phyloP scores from a whole-genome alignment of 2,329 filamentous ascomycete genomes.

The Aureobasidium sp. region DNA sequence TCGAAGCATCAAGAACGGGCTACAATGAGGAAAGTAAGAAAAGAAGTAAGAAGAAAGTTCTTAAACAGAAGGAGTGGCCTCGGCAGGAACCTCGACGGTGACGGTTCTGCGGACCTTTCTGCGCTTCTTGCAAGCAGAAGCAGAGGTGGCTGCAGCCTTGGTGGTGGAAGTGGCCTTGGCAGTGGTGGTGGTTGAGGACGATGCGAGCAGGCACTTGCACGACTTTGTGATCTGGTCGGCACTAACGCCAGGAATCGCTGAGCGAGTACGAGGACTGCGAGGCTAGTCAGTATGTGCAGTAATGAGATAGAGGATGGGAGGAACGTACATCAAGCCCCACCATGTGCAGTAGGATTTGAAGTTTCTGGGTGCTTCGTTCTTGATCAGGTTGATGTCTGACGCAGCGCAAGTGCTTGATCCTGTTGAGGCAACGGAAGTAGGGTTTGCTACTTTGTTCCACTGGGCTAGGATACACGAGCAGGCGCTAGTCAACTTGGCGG shows the following conservation, averaged over 20 bases:
- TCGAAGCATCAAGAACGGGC: not conserved
- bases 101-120: constrained; percentile 13
- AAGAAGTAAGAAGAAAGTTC: not conserved
- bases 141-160: not conserved
- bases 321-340: constrained; percentile 8
- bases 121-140: constrained; percentile 11
- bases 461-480: constrained; percentile 1
- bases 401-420: not conserved
- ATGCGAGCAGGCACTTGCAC: not conserved
- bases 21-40: not conserved
- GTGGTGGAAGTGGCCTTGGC: not conserved
- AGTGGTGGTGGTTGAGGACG: not conserved
- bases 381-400: constrained; percentile 10
- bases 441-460: constrained; percentile 8
- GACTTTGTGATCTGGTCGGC: constrained; percentile 3
- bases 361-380: constrained; percentile 8
- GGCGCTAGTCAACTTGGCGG: not conserved
- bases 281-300: not conserved
- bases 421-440: not conserved
- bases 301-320: not conserved
- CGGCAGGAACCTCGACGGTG: not conserved
- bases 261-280: not conserved
- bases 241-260: constrained; percentile 4
- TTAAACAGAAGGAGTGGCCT: constrained; percentile 3
- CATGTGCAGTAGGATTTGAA: constrained; percentile 10